Conservation (phyloP, 202 grass and related monocot species). For the Cymbopogon flexuosus region DNA sequence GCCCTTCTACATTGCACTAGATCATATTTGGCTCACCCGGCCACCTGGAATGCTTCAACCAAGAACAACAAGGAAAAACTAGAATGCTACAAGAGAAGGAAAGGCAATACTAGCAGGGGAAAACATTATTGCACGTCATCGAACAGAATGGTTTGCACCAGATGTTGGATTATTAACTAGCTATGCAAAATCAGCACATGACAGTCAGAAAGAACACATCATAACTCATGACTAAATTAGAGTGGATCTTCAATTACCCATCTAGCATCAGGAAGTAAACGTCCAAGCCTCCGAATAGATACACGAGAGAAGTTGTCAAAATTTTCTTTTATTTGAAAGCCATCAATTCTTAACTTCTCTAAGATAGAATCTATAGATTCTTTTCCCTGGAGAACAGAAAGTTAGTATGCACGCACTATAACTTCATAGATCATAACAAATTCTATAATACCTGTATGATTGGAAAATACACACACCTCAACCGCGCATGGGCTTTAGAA, state of each 20-base stretch:
- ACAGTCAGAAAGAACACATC: not conserved
- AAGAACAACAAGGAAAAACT: not conserved
- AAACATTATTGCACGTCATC: not conserved
- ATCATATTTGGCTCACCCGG: too few species aligned
- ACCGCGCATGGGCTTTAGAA: constrained; percentile 35
- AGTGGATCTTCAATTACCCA: constrained; percentile 35
- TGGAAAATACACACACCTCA: constrained; percentile 59
- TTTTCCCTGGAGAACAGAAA: constrained; percentile 34
- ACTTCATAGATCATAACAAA: constrained; percentile 7
- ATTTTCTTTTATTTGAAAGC: constrained; percentile 38
- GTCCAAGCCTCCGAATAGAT: constrained; percentile 46
- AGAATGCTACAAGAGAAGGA: not conserved
- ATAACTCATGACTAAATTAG: not conserved
- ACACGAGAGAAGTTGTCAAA: constrained; percentile 52
- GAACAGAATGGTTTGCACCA: not conserved
- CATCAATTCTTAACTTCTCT: constrained; percentile 35
- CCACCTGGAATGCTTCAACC: too few species aligned
- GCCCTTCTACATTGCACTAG: too few species aligned
- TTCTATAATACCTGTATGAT: constrained; percentile 47
- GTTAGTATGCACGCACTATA: not conserved
- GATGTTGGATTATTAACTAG: not conserved
- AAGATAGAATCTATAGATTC: constrained; percentile 47
- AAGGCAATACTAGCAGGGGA: not conserved
- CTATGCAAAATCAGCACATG: not conserved
- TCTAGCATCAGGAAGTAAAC: constrained; percentile 60